Evolutionary conservation across 2,329 filamentous ascomycete species (phyloP).

Genomic region (Fusarium chaquense): DNA sequence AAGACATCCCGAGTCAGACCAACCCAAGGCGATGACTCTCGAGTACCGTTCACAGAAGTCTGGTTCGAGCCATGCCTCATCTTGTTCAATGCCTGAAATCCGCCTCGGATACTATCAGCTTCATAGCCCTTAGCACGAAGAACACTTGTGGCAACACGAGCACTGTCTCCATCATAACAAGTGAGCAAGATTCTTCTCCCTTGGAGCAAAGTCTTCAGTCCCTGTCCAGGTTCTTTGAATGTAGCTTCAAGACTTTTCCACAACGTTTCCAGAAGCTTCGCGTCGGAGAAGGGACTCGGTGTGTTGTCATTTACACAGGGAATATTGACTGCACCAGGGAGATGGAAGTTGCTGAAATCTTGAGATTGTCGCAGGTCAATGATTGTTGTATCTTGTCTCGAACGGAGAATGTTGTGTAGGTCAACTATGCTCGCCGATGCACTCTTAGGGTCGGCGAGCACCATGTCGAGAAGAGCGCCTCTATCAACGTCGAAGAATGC

Average conservation of each 20-base stretch:
- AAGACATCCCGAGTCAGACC: slow-evolving; percentile 14
- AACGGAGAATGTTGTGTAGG: slow-evolving; percentile 22
- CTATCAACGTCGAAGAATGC: slow-evolving; percentile 34
- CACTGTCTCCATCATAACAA: slow-evolving; percentile 67
- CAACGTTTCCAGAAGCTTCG: slow-evolving; percentile 56
- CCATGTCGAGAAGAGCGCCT: slow-evolving; percentile 24
- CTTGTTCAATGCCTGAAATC: slow-evolving; percentile 58
- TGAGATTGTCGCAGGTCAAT: slow-evolving; percentile 58
- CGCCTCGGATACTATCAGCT: slow-evolving; percentile 61
- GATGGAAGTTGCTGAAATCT: slow-evolving; percentile 58
- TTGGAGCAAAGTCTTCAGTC: slow-evolving; percentile 41
- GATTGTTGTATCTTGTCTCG: slow-evolving; percentile 50
- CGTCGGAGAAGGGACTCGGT: slow-evolving; percentile 61
- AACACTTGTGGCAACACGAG: slow-evolving; percentile 66
- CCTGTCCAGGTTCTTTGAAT: slow-evolving; percentile 51
- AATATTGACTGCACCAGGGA: slow-evolving; percentile 60
- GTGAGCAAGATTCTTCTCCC: slow-evolving; percentile 58
- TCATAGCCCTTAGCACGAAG: slow-evolving; percentile 62
- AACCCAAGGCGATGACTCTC: slow-evolving; percentile 20
- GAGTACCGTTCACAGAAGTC: background rate
- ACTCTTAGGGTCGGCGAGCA: slow-evolving; percentile 12
- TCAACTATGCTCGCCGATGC: background rate
- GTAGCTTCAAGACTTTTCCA: slow-evolving; percentile 61
- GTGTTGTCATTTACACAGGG: slow-evolving; percentile 55
- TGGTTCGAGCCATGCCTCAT: slow-evolving; percentile 26